These are phyloP conservation scores for Stagonosporopsis tanaceti DNA, from an alignment of 2,329 filamentous ascomycete species.

Conservation along the genomic window DNA sequence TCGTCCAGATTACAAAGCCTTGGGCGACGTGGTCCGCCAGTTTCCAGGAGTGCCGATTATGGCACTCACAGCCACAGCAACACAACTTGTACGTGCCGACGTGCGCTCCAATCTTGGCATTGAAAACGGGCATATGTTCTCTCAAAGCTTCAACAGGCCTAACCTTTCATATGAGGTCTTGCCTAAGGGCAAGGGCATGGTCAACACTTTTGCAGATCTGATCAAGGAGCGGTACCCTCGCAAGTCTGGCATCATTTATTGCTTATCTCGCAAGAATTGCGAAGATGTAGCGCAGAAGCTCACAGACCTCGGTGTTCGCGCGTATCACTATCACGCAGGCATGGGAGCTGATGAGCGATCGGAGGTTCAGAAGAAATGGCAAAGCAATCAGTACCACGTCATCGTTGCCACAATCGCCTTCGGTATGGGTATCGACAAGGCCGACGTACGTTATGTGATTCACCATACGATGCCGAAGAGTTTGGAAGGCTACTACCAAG, in stretches of 20 bases:
- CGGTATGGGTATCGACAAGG: conserved; percentile 99
- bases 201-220: conserved; percentile 66
- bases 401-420: conserved; percentile 99
- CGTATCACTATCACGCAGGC: conserved; percentile 85
- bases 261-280: conserved; percentile 82
- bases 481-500: conserved; percentile 97
- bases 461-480: conserved; percentile 94
- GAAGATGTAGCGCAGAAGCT: conserved; percentile 81
- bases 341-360: conserved; percentile 74
- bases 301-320: conserved; percentile 70
- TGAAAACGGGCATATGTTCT: conserved; percentile 76
- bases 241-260: conserved; percentile 92
- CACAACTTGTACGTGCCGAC: conserved; percentile 88
- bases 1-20: conserved; percentile 89
- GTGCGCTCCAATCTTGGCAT: conserved; percentile 93
- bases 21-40: conserved; percentile 75
- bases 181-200: conserved; percentile 68
- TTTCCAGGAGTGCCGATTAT: conserved; percentile 88
- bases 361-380: conserved; percentile 81
- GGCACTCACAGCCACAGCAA: conserved; percentile 94
- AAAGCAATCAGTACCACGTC: conserved; percentile 78
- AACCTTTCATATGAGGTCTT: conserved; percentile 91
- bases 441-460: conserved; percentile 94
- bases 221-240: conserved; percentile 75
- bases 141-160: conserved; percentile 95